Percentiles rank a stretch among this genome's conserved stretches.
Conservation (phyloP, 495 filamentous ascomycete species). For the Hypoxylon intermedium region DNA sequence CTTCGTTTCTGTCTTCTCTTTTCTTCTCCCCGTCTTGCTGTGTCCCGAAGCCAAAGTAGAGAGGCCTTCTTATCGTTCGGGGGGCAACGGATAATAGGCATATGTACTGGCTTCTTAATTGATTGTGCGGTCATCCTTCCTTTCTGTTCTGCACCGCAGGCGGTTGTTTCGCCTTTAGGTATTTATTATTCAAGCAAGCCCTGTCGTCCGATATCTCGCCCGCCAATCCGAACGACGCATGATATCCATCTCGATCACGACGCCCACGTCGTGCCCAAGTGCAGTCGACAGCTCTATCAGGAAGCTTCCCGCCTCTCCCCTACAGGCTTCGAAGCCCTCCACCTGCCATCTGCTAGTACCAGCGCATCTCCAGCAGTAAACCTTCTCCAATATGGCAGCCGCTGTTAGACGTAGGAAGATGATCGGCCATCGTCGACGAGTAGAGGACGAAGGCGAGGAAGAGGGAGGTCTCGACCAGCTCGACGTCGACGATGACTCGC, state of each 20-base stretch:
- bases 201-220: constrained; percentile 32
- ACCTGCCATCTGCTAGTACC: constrained; percentile 6
- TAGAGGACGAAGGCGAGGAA: constrained; percentile 81
- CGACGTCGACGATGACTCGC: constrained; percentile 79
- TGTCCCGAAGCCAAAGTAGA: no score
- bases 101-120: constrained; percentile 43
- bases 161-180: constrained; percentile 43
- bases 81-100: constrained; percentile 29
- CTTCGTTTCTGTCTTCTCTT: constrained; percentile 26
- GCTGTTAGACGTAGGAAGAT: constrained; percentile 70
- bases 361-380: constrained; percentile 20
- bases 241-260: constrained; percentile 42
- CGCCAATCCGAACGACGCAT: constrained; percentile 38
- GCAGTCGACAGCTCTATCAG: constrained; percentile 28
- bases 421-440: constrained; percentile 75
- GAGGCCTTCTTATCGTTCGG: constrained; percentile 2
- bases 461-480: constrained; percentile 71
- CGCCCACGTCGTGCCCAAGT: constrained; percentile 40
- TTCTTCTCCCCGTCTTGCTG: constrained; percentile 17
- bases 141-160: constrained; percentile 46
- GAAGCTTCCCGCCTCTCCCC: constrained; percentile 24
- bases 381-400: constrained; percentile 60
- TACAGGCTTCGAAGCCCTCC: constrained; percentile 13
- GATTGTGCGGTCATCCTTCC: constrained; percentile 32
- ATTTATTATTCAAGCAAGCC: constrained; percentile 35